phyloP scores from a whole-genome alignment of 371 early-diverging fungal species.

The Circinella umbellata region DNA sequence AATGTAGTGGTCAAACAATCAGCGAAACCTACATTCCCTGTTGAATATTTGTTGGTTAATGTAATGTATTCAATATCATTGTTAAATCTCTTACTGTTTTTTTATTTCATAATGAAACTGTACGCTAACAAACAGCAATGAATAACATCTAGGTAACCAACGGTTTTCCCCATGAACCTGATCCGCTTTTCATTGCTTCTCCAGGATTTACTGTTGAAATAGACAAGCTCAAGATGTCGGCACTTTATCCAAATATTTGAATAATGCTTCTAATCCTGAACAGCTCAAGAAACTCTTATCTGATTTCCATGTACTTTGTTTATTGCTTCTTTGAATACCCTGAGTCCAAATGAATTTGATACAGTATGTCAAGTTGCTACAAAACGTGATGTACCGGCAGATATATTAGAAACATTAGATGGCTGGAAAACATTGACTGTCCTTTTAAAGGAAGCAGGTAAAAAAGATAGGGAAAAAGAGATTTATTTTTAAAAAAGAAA shows the following conservation, averaged over 20 bases:
- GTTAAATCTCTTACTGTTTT: background rate
- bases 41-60: constrained; percentile 94
- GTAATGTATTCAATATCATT: constrained; percentile 53
- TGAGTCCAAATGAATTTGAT: constrained; percentile 60
- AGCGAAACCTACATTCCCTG: constrained; percentile 94
- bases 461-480: background rate
- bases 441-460: constrained; percentile 66
- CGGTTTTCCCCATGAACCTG: constrained; percentile 88
- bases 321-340: constrained; percentile 55
- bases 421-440: constrained; percentile 86
- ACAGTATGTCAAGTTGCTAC: constrained; percentile 59
- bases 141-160: constrained; percentile 75
- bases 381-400: constrained; percentile 46
- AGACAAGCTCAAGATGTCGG: constrained; percentile 47
- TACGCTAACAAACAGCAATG: background rate
- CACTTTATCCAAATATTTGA: constrained; percentile 63
- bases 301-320: constrained; percentile 87
- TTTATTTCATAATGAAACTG: no score
- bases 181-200: constrained; percentile 72
- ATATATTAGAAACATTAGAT: constrained; percentile 47
- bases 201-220: constrained; percentile 71
- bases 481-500: no score
- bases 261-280: constrained; percentile 31
- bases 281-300: constrained; percentile 56
- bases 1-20: constrained; percentile 82